Conservation (phyloP, 768 basidiomycete species). For the Mrakia blollopis region DNA sequence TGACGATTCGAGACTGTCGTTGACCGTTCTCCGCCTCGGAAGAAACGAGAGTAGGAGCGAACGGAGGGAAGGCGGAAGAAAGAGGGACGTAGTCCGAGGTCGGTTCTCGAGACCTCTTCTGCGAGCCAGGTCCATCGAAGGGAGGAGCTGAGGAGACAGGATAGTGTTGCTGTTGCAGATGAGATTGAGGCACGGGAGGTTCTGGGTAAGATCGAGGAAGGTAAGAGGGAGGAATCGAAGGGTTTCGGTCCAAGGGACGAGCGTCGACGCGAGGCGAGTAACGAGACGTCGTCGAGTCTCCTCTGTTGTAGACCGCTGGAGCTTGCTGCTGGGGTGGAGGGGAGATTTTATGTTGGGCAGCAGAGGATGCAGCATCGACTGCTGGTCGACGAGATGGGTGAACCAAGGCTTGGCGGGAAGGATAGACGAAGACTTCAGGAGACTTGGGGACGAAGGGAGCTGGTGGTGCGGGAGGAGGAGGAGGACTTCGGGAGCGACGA, state of each 20-base stretch:
- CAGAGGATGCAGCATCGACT: not conserved
- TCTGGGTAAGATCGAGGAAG: not conserved
- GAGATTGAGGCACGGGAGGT: not conserved
- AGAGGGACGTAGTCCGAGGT: not conserved
- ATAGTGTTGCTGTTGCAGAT: not conserved
- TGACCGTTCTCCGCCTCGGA: not conserved
- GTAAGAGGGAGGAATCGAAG: not conserved
- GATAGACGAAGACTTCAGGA: not conserved
- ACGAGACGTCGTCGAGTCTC: not conserved
- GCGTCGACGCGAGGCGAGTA: not conserved
- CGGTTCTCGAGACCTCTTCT: not conserved
- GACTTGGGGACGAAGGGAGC: not conserved
- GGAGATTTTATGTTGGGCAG: not conserved
- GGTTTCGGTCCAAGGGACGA: not conserved
- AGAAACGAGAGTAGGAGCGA: too few species aligned
- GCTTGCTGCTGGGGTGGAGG: not conserved
- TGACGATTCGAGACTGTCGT: not conserved
- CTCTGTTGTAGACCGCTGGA: not conserved
- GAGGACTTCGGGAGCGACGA: not conserved
- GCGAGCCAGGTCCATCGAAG: not conserved
- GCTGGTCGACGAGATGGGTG: not conserved
- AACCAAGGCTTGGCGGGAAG: not conserved
- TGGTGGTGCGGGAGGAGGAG: not conserved
- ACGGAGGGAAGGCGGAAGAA: not conserved
- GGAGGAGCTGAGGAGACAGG: not conserved